phyloP scores from a whole-genome alignment of 371 early-diverging fungal genomes.

The Mucor racemosus region DNA sequence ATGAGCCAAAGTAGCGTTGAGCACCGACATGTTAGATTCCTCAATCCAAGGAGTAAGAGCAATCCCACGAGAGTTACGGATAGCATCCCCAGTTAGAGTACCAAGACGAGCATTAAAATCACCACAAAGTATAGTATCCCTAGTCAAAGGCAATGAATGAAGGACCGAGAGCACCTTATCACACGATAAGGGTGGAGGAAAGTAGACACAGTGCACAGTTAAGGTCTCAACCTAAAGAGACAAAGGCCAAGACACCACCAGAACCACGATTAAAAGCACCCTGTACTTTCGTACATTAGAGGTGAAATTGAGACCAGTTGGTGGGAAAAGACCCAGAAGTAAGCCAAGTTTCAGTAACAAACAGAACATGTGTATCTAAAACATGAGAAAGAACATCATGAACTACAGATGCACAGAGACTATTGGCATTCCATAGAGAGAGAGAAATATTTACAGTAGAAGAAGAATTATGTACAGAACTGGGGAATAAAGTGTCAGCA shows the following conservation, averaged over 20 bases:
- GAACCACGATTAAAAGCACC: too few species aligned
- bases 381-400: slow-evolving; percentile 4
- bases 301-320: too few species aligned
- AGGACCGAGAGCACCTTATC: too few species aligned
- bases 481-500: neutral
- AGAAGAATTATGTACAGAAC: too few species aligned
- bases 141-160: neutral
- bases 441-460: neutral
- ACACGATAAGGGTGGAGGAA: too few species aligned
- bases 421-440: slow-evolving; percentile 12
- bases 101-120: slow-evolving; percentile 20
- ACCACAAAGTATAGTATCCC: neutral
- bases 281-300: too few species aligned
- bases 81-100: slow-evolving; percentile 4
- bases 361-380: neutral
- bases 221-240: too few species aligned
- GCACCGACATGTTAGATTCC: neutral
- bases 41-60: neutral
- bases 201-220: too few species aligned
- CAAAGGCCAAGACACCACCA: too few species aligned
- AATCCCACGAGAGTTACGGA: neutral
- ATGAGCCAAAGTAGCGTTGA: slow-evolving; percentile 10
- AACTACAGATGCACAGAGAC: neutral
- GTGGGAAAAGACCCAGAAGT: too few species aligned
- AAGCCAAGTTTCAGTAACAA: slow-evolving; percentile 28